Base-by-base conservation (phyloP, 2,329 filamentous ascomycete genomes). In the Talaromyces sp. region DNA sequence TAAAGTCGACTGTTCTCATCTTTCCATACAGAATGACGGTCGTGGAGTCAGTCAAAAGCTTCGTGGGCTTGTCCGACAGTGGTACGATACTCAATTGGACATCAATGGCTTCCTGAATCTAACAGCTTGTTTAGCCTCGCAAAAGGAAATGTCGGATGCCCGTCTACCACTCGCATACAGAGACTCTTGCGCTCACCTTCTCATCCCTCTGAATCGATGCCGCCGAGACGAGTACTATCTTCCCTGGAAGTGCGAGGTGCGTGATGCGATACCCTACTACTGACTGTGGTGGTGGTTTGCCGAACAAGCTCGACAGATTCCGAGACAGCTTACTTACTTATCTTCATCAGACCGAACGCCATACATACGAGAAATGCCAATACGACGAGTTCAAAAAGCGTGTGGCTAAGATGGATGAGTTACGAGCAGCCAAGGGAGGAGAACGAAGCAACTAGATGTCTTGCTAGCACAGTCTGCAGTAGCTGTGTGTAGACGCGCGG, bases 301-400 rank as follows among this genome's bases (percentile, higher is more conserved):
- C 2, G 8, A 14, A 31, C 56, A 35, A 8, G 25, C 12, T 46
- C 33, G 48, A 60, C 18, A 14, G 25, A 55, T 40, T 44, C 50
- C 21, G 40, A 46, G 9, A 5, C 6, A 14, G 18, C 25, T 18
- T 18, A 48, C 39, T 61, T 37, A 62, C 54, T n/a, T 18, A 58
- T 28, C 28, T 39, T 58, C 64, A 44, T 9, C 35, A 98, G 95
- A 88, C 92, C 77, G 95, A 99, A 84, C 85, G 95, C 82, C 95
- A 99, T 81, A 89, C 88, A 74, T 99, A 99, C 84, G 95, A 99
- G 78, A 98, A 98, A 79, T 99, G 95, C 86, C 95, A 99, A 75
- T 99, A 99, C 80, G 90, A 90, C 68, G 95, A 98, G 78, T 99
- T 99, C 84, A 96, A 96, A 87, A 92, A 93, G 85, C 88, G 95